Evolutionary conservation across 192 early-diverging fungal genomes (phyloP), one percentile per base, ranked within the genome.

Genomic region (Coemansia sp.): DNA sequence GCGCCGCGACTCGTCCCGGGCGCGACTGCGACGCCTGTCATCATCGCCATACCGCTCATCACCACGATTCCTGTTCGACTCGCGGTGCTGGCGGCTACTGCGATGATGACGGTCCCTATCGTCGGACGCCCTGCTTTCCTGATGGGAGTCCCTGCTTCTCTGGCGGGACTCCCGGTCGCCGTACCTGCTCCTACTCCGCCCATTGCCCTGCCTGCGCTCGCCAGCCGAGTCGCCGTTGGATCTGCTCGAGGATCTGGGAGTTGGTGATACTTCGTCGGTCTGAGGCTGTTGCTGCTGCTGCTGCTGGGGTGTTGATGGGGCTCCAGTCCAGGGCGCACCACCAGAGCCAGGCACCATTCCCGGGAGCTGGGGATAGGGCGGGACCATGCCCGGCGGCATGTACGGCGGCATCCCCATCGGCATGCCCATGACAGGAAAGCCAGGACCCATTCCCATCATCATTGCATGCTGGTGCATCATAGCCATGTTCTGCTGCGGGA

Each of bases 311-410:
- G 55, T n/a, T 28, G 55, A 19, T 28, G 58, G 30, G 41, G 52
- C 56, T 25, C 27, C 28, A 59, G 30, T 50, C 57, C 64, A 47
- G 22, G 55, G 55, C 15, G 50, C 59, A 15, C 55, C 55, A 14
- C 30, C 59, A 23, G n/a, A n/a, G n/a, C 55, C 55, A 27, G 62
- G 68, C 50, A 64, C 45, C 61, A 70, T 63, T 8, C 66, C 66
- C 3, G 67, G 36, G 20, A 48, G 56, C 33, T 27, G 58, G 13
- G 33, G n/a, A 3, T 28, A 55, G 29, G 53, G 59, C 59, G 62
- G 63, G 61, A 64, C 42, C 72, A 67, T 67, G 29, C 64, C 60
- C 8, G 64, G 64, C 0, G 61, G 65, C 68, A 77, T 77, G 20
- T 64, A 71, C 38, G 60, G 56, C 34, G 56, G 68, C 54, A 77